These are phyloP conservation scores for Fusarium irregulare DNA, from an alignment of 2,329 filamentous ascomycete species.

Conservation along the genomic window DNA sequence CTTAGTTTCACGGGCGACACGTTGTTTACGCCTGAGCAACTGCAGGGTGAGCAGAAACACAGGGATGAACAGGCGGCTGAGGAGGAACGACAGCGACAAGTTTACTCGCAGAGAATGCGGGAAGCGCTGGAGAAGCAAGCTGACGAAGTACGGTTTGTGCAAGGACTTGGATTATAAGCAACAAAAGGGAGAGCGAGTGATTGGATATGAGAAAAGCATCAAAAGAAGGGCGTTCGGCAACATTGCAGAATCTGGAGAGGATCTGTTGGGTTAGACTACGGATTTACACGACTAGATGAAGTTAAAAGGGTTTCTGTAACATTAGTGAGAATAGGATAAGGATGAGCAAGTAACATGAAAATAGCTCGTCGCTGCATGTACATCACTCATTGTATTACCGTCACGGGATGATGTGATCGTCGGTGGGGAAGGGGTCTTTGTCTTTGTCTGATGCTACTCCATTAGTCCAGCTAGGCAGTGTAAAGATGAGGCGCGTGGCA, in stretches of 20 bases:
- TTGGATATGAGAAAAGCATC: not conserved
- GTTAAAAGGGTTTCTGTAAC: constrained; percentile 9
- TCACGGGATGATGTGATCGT: constrained; percentile 33
- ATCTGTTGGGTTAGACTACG: constrained; percentile 1
- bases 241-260: constrained; percentile 11
- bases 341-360: not conserved
- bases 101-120: constrained; percentile 78
- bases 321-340: not conserved
- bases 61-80: constrained; percentile 58
- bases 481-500: constrained; percentile 33
- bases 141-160: constrained; percentile 80
- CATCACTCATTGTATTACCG: not conserved
- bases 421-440: constrained; percentile 31
- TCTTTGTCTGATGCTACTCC: not conserved
- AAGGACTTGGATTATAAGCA: constrained; percentile 62
- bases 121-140: constrained; percentile 80
- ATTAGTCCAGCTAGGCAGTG: not conserved
- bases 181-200: not conserved
- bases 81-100: constrained; percentile 64
- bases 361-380: constrained; percentile 14
- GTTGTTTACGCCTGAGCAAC: constrained; percentile 62
- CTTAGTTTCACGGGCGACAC: constrained; percentile 69
- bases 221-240: constrained; percentile 7
- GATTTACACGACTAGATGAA: constrained; percentile 10
- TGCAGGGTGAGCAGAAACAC: constrained; percentile 62